phyloP scores from a whole-genome alignment of 2,329 filamentous ascomycete species.

The Trichophyton simii region DNA sequence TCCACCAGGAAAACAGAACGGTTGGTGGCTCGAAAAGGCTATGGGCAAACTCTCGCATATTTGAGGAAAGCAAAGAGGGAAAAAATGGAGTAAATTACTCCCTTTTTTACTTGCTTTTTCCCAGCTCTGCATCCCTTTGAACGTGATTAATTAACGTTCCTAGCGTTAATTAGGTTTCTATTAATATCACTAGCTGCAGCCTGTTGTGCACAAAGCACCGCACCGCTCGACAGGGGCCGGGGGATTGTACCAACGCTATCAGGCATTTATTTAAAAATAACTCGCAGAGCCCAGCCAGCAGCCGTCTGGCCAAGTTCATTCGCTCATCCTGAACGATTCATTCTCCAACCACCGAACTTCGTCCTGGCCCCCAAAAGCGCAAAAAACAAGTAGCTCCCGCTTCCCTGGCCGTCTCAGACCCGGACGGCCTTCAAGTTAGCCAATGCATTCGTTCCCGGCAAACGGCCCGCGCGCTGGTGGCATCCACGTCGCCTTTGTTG shows the following conservation, averaged over 20 bases:
- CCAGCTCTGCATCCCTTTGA: not conserved
- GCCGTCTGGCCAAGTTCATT: not conserved
- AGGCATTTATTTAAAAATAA: not conserved
- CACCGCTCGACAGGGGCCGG: not conserved
- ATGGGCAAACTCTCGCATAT: not conserved
- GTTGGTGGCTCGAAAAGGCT: not conserved
- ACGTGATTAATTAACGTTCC: not conserved
- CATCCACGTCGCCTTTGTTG: slow-evolving; percentile 1
- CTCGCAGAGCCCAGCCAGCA: not conserved
- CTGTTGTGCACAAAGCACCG: not conserved
- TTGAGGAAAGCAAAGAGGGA: not conserved
- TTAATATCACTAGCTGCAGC: not conserved
- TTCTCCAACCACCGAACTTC: not conserved
- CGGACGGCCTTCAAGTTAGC: not conserved
- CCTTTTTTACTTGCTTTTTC: not conserved
- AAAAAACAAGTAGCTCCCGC: not conserved
- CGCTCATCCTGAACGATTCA: not conserved
- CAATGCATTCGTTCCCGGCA: not conserved
- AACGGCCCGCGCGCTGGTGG: not conserved
- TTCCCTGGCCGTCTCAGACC: not conserved
- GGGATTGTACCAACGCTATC: not conserved
- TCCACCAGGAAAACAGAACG: not conserved
- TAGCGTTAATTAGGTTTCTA: slow-evolving; percentile 2
- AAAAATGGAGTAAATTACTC: not conserved
- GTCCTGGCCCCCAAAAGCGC: slow-evolving; percentile 1